These are phyloP conservation scores for Polytrichum commune DNA, from an alignment of 225 moss, liverwort and hornwort species.

Conservation along the genomic window DNA sequence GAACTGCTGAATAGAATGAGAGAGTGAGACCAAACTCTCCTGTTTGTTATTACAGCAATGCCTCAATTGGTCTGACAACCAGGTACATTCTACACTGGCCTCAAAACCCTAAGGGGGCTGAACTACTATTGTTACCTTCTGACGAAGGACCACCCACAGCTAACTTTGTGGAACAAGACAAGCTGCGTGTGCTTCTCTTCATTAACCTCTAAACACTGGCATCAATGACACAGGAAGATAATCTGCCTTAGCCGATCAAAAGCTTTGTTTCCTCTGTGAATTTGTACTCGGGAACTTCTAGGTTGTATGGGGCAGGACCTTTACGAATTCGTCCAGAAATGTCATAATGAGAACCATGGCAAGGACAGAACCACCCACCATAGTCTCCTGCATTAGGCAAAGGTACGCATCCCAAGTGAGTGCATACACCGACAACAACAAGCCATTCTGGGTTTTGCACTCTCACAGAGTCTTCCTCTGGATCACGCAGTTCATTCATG, in stretches of 20 bases:
- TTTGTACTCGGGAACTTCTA: conserved; percentile 44
- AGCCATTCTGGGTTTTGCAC: conserved; percentile 52
- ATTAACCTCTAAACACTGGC: background rate
- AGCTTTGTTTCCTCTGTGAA: conserved; percentile 41
- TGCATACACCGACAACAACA: conserved; percentile 55
- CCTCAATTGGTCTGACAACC: too few relatives aligned
- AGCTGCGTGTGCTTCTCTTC: background rate
- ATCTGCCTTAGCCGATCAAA: conserved; percentile 27
- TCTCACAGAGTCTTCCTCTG: conserved; percentile 36
- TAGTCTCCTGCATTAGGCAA: conserved; percentile 51
- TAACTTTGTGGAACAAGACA: background rate
- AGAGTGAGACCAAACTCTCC: too few relatives aligned
- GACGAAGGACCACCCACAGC: background rate
- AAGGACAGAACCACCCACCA: conserved; percentile 56
- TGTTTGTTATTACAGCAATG: too few relatives aligned
- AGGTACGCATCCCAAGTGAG: conserved; percentile 51
- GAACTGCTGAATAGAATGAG: too few relatives aligned
- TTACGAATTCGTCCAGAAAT: conserved; percentile 47
- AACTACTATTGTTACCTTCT: background rate
- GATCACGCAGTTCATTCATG: conserved; percentile 48
- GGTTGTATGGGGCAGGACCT: conserved; percentile 48
- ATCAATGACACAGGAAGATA: background rate
- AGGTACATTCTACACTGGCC: too few relatives aligned
- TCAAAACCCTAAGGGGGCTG: too few relatives aligned
- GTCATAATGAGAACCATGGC: conserved; percentile 54